phyloP scores from a whole-genome alignment of 1,284 basidiomycete species.

The Puccinia coronata region DNA sequence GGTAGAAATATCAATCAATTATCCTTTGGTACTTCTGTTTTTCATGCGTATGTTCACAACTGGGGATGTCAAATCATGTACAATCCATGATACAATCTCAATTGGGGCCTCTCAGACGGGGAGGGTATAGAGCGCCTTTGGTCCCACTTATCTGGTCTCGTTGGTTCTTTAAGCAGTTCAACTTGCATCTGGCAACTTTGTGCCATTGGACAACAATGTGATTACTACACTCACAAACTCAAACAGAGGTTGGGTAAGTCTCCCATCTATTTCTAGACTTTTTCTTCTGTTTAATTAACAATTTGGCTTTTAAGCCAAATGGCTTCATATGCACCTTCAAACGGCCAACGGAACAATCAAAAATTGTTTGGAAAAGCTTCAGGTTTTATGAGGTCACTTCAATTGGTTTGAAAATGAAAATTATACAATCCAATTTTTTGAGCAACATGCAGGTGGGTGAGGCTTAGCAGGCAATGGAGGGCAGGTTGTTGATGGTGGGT shows the following conservation, averaged over 20 bases:
- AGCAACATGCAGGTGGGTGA: no score
- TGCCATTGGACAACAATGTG: neutral
- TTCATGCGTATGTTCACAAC: no score
- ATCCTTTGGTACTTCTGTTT: neutral
- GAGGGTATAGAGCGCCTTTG: conserved; percentile 37
- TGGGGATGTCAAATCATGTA: conserved; percentile 33
- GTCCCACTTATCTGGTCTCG: conserved; percentile 8
- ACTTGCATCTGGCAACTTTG: neutral
- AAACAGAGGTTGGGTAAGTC: neutral
- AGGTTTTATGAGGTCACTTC: no score
- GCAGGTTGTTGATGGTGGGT: conserved; percentile 79
- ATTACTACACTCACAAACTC: neutral
- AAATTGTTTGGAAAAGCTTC: no score
- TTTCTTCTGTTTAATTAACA: no score
- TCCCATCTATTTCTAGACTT: no score
- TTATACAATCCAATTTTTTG: no score
- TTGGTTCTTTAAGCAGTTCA: neutral
- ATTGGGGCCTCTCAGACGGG: conserved; percentile 41
- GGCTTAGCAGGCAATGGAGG: no score
- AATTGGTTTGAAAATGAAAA: no score
- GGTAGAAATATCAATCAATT: neutral
- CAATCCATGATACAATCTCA: neutral
- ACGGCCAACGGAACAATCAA: no score
- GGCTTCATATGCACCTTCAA: no score
- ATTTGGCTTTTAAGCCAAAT: no score